phyloP scores from a whole-genome alignment of 2,329 filamentous ascomycete genomes.

The Aspergillus fumigatus region DNA sequence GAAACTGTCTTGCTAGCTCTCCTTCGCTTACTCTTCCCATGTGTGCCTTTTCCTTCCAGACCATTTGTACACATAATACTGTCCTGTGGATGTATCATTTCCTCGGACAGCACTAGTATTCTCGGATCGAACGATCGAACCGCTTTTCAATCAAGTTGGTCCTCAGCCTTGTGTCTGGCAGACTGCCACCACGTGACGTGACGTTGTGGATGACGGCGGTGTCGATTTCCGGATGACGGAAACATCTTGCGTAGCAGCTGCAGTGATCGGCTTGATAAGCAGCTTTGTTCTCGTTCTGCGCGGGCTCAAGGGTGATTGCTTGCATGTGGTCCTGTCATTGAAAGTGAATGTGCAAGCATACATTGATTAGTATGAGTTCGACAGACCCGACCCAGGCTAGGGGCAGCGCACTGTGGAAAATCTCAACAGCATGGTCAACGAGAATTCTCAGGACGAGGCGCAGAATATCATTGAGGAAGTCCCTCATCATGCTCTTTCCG shows the following conservation, averaged over 20 bases:
- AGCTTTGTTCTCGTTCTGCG: neutral
- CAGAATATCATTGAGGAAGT: conserved; percentile 3
- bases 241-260: neutral
- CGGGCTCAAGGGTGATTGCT: neutral
- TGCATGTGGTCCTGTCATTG: neutral
- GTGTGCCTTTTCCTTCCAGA: neutral
- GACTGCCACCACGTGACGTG: neutral
- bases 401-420: neutral
- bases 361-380: neutral
- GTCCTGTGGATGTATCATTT: neutral
- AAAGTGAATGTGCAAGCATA: neutral
- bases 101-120: neutral
- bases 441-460: neutral
- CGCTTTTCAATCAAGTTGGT: neutral
- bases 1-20: neutral
- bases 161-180: neutral
- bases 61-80: neutral
- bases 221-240: neutral
- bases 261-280: neutral
- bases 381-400: neutral
- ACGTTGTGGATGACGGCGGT: neutral
- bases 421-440: neutral
- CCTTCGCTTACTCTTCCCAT: neutral
- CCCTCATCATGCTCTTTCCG: conserved; percentile 20
- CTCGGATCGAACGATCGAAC: neutral